Evolutionary conservation across 1,139 yeast genomes (phyloP).

Genomic region (Meyerozyma athensensis): DNA sequence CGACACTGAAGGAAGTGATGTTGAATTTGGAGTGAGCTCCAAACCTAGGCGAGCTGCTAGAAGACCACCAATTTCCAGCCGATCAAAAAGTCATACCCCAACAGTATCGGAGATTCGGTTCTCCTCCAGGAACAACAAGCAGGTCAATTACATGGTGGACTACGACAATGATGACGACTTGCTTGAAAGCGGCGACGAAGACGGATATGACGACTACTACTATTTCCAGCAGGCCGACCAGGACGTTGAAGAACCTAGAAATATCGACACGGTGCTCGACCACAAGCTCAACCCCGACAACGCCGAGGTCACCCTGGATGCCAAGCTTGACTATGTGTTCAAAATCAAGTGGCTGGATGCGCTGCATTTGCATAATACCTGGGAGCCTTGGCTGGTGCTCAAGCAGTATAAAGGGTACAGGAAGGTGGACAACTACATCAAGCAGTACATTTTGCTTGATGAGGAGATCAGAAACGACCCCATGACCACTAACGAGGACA

Average conservation of each 20-base stretch:
- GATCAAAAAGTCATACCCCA: constrained; percentile 10
- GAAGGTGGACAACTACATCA: constrained; percentile 85
- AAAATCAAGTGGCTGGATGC: constrained; percentile 82
- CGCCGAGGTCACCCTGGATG: constrained; percentile 42
- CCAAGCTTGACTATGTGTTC: constrained; percentile 58
- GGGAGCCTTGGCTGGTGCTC: constrained; percentile 72
- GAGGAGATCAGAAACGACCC: constrained; percentile 76
- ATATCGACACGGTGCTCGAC: constrained; percentile 52
- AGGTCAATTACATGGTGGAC: constrained; percentile 75
- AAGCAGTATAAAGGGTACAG: constrained; percentile 67
- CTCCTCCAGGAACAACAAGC: constrained; percentile 65
- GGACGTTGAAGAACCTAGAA: constrained; percentile 35
- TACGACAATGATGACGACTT: constrained; percentile 62
- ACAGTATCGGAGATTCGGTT: constrained; percentile 53
- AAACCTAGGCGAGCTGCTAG: constrained; percentile 12
- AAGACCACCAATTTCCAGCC: constrained; percentile 8
- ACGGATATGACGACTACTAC: constrained; percentile 35
- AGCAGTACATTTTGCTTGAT: constrained; percentile 68
- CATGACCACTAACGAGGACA: constrained; percentile 77
- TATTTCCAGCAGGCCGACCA: constrained; percentile 31
- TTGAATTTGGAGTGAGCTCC: constrained; percentile 19
- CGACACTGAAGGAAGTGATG: constrained; percentile 22
- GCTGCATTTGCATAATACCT: constrained; percentile 91
- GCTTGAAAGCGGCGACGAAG: constrained; percentile 51
- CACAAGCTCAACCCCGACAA: constrained; percentile 40